These are phyloP conservation scores for Entomortierella beljakovae DNA, from an alignment of 192 early-diverging fungal genomes.

Conservation along the genomic window DNA sequence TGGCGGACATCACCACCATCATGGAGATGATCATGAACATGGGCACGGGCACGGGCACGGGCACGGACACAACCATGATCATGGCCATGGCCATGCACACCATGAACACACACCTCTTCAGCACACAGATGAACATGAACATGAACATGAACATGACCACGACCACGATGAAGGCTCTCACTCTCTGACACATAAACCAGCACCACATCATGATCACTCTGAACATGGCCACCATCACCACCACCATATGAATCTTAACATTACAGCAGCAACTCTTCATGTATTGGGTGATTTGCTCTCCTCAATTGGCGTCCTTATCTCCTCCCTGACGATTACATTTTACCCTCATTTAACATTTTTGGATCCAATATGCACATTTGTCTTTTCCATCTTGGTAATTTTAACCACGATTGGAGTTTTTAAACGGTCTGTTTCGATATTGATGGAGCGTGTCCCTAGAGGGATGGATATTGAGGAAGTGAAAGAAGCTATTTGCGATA, in stretches of 20 bases:
- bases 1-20: conserved; percentile 57
- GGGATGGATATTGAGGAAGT: conserved; percentile 62
- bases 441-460: conserved; percentile 79
- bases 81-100: not conserved
- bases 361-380: conserved; percentile 85
- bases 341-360: conserved; percentile 69
- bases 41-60: conserved; percentile 20
- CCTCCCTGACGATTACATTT: conserved; percentile 73
- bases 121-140: conserved; percentile 49
- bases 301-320: conserved; percentile 84
- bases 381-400: conserved; percentile 83
- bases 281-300: conserved; percentile 86
- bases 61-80: conserved; percentile 5
- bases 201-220: conserved; percentile 6
- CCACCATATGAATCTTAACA: conserved; percentile 70
- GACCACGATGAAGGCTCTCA: conserved; percentile 15
- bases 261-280: conserved; percentile 80
- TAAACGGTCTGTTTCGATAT: conserved; percentile 68
- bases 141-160: conserved; percentile 61
- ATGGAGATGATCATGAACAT: conserved; percentile 44
- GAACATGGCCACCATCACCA: conserved; percentile 53
- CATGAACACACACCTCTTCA: not conserved
- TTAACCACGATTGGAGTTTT: conserved; percentile 76
- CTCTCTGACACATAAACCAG: not conserved
- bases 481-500: conserved; percentile 54